phyloP scores from a whole-genome alignment of 1,284 basidiomycete species.

The Cryptococcus hybrid region DNA sequence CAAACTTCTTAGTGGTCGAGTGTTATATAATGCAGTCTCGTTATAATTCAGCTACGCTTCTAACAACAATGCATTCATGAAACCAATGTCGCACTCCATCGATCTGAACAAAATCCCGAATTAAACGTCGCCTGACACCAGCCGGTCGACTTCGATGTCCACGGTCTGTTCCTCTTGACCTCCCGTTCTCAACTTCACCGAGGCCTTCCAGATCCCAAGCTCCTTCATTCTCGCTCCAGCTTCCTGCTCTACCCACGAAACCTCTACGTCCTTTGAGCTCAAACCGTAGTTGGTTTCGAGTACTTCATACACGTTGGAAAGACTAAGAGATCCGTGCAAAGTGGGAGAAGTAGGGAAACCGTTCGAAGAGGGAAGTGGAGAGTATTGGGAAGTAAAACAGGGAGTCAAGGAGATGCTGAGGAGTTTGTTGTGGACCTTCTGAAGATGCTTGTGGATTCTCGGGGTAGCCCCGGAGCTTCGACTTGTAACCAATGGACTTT shows the following conservation, averaged over 20 bases:
- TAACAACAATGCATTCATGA: too few species aligned
- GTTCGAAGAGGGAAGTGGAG: constrained; percentile 33
- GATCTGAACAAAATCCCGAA: too few species aligned
- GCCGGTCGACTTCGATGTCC: constrained; percentile 24
- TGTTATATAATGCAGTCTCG: not conserved
- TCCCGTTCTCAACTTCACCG: constrained; percentile 21
- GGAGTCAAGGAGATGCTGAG: constrained; percentile 19
- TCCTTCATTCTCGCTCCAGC: constrained; percentile 33
- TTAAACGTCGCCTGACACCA: not conserved
- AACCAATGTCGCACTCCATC: too few species aligned
- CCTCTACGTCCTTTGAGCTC: constrained; percentile 15
- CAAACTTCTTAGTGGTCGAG: constrained; percentile 1
- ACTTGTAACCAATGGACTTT: not conserved
- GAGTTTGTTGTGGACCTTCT: constrained; percentile 22
- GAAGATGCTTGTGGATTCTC: constrained; percentile 2
- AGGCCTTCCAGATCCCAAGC: constrained; percentile 25
- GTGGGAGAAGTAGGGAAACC: constrained; percentile 24
- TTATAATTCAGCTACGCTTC: too few species aligned
- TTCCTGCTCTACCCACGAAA: constrained; percentile 26
- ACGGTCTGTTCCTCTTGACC: constrained; percentile 22
- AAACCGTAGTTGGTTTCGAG: constrained; percentile 23
- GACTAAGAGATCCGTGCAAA: constrained; percentile 39
- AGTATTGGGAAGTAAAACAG: constrained; percentile 18
- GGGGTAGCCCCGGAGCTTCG: not conserved
- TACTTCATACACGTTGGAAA: constrained; percentile 28